phyloP scores from a whole-genome alignment of 805 yeast genomes.

The Scheffersomyces amazonensis region DNA sequence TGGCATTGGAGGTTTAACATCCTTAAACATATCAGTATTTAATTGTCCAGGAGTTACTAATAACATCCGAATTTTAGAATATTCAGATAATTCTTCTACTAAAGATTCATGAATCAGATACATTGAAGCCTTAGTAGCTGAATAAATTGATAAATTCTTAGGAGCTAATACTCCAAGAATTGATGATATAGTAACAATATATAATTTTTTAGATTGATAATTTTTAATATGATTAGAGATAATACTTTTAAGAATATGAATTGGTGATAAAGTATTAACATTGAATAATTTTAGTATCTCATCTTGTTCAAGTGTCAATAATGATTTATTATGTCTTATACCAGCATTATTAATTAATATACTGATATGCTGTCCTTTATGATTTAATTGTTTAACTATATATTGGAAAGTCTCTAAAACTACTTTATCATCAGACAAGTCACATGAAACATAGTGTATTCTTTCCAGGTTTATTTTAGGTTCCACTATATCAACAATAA shows the following conservation, averaged over 20 bases:
- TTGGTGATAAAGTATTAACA: slow-evolving; percentile 30
- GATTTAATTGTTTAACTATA: slow-evolving; percentile 19
- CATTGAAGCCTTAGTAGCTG: slow-evolving; percentile 48
- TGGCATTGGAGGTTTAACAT: slow-evolving; percentile 35
- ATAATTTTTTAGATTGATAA: slow-evolving; percentile 14
- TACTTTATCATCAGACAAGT: slow-evolving; percentile 15
- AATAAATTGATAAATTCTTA: slow-evolving; percentile 42
- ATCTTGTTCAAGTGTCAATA: slow-evolving; percentile 19
- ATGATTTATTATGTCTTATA: slow-evolving; percentile 30
- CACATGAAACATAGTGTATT: slow-evolving; percentile 19
- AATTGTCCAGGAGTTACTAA: slow-evolving; percentile 52
- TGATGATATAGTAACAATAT: slow-evolving; percentile 44
- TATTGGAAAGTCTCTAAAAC: slow-evolving; percentile 13
- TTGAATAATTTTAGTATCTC: slow-evolving; percentile 23
- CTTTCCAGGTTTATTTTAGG: slow-evolving; percentile 11
- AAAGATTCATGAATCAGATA: slow-evolving; percentile 45
- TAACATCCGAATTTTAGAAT: slow-evolving; percentile 26
- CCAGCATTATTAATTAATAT: slow-evolving; percentile 51
- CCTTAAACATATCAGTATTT: slow-evolving; percentile 46
- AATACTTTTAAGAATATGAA: slow-evolving; percentile 20
- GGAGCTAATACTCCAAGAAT: slow-evolving; percentile 51
- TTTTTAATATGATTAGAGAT: slow-evolving; percentile 15
- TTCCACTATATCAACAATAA: slow-evolving; percentile 26
- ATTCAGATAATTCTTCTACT: slow-evolving; percentile 30
- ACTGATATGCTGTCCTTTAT: slow-evolving; percentile 10